Evolutionary conservation across 257 asterid genomes (phyloP), one percentile per base, ranked within the genome.

Genomic region (Knoxia roxburghii): DNA sequence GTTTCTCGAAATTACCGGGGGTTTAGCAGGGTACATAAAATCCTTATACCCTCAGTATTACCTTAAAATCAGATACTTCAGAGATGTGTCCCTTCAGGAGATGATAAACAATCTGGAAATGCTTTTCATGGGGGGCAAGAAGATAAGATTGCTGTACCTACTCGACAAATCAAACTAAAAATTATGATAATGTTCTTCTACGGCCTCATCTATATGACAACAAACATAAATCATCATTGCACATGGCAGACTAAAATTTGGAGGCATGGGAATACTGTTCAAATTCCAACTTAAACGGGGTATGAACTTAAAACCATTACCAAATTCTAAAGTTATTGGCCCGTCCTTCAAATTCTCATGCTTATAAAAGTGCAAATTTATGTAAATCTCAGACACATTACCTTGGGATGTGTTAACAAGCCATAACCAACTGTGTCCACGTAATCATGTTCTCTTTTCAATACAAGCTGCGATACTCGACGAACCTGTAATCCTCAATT

Each of bases 71-170:
- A 24, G 76, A 84, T 58, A 78, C 86, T 77, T 88, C 81, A 13
- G 90, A 82, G 67, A 79, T 77, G 78, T 93, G 97, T 68, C 72
- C 78, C 73, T 80, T 81, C 74, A 93, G 73, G 72, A 93, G 86
- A 74, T 90, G 82, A 78, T 85, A 78, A 57, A 84, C 90, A 70
- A 86, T 41, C 61, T 86, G 86, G 74, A 90, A 75, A 77, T 90
- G 97, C 52, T 86, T 80, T 49, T 84, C 92, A 56, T 88, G 97
- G 24, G 91, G 88, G 43, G 89, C 92, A 67, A 88, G 82, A 61
- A 83, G 82, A 81, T 80, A 88, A 73, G 75, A 81, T 75, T 93
- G 99, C 76, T 85, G 90, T 64, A 93, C 95, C 97, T 90, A 84
- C 64, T 68, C 61, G 76, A 72, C 39, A 79, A 52, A 58, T 61